Conservation (phyloP, 2,329 filamentous ascomycete species). For the Intubia oerlemansii region DNA sequence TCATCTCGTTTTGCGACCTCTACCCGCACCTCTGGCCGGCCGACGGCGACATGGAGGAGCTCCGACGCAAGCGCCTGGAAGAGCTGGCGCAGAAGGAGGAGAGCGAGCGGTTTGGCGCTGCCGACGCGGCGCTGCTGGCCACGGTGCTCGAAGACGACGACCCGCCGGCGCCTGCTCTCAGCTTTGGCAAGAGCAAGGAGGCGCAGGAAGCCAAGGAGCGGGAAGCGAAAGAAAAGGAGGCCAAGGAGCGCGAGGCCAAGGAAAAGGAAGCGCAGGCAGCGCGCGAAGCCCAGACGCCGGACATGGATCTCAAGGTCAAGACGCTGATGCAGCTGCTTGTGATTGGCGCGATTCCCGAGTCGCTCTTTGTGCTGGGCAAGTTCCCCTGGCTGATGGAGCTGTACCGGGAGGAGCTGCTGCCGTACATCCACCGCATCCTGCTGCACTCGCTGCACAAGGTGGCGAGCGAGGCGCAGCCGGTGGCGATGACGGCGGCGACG, state of each 20-base stretch:
- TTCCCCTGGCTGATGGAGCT: slow-evolving; percentile 85
- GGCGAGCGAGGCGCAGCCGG: slow-evolving; percentile 24
- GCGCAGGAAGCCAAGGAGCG: slow-evolving; percentile 46
- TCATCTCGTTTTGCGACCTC: slow-evolving; percentile 76
- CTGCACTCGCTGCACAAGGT: slow-evolving; percentile 66
- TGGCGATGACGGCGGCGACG: slow-evolving; percentile 11
- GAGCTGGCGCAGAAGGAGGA: slow-evolving; percentile 63
- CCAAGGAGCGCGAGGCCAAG: slow-evolving; percentile 39
- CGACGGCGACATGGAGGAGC: slow-evolving; percentile 60
- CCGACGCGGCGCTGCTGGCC: slow-evolving; percentile 65
- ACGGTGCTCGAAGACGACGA: slow-evolving; percentile 80
- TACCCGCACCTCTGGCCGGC: slow-evolving; percentile 80
- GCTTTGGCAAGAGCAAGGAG: neutral
- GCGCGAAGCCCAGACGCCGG: slow-evolving; percentile 22
- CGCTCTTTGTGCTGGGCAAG: slow-evolving; percentile 67
- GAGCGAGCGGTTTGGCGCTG: slow-evolving; percentile 45
- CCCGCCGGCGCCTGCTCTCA: slow-evolving; percentile 20
- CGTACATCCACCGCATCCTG: slow-evolving; percentile 65
- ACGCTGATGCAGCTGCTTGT: slow-evolving; percentile 70
- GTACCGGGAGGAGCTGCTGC: slow-evolving; percentile 53
- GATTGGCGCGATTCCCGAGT: slow-evolving; percentile 82
- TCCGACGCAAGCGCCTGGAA: slow-evolving; percentile 48
- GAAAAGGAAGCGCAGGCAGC: slow-evolving; percentile 26
- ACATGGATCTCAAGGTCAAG: slow-evolving; percentile 63
- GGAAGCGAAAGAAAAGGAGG: slow-evolving; percentile 16